Percentiles rank a stretch among this genome's conserved stretches.
phyloP scores from a whole-genome alignment of 257 asterid genomes.

The Solanum infundibuliforme region DNA sequence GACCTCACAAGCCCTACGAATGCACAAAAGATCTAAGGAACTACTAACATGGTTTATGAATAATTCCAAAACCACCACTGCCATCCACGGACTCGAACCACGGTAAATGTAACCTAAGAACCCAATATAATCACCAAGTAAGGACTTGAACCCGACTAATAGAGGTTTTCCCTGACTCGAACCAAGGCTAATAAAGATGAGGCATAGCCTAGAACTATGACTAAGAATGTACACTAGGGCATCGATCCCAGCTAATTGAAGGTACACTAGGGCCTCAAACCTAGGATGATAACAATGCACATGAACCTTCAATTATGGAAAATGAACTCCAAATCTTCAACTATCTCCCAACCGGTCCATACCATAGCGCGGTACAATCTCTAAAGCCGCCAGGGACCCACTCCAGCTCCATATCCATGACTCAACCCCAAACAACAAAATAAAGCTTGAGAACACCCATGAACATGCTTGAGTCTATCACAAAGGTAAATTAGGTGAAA shows the following conservation, averaged over 20 bases:
- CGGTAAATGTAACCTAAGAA: neutral
- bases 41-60: neutral
- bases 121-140: neutral
- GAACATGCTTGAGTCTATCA: neutral
- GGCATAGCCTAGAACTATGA: neutral
- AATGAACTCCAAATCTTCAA: neutral
- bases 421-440: neutral
- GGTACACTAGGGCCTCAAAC: neutral
- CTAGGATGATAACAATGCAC: neutral
- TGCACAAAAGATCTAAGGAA: neutral
- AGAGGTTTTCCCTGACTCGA: neutral
- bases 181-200: neutral
- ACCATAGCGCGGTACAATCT: neutral
- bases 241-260: neutral
- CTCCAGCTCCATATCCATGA: neutral
- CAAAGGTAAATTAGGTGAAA: neutral
- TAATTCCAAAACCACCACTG: neutral
- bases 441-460: neutral
- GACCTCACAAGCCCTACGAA: neutral
- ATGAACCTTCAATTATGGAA: neutral
- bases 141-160: neutral
- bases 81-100: neutral
- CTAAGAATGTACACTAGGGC: neutral
- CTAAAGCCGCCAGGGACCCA: neutral
- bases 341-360: neutral